phyloP scores from a whole-genome alignment of 305 asterid species.

The Stenogyne calaminthoides region DNA sequence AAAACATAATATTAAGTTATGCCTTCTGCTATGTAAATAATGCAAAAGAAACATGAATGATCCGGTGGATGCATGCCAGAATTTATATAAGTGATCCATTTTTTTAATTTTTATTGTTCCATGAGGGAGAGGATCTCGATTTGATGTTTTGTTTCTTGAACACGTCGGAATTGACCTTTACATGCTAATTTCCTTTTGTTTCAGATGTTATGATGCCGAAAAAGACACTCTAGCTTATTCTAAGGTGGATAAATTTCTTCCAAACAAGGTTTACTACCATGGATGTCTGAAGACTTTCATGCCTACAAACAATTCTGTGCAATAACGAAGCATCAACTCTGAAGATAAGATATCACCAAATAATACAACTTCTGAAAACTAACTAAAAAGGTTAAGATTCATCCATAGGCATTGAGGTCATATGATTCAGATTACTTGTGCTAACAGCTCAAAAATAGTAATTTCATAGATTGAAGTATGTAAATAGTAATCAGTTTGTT shows the following conservation, averaged over 20 bases:
- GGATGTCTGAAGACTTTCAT: constrained; percentile 94
- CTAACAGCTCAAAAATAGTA: no score
- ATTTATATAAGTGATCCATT: background rate
- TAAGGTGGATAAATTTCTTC: constrained; percentile 86
- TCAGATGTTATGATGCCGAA: constrained; percentile 88
- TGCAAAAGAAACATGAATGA: no score
- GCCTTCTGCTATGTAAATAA: no score
- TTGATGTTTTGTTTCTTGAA: constrained; percentile 14
- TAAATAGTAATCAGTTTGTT: background rate
- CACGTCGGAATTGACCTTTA: background rate
- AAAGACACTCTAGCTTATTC: constrained; percentile 83
- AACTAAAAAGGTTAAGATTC: background rate
- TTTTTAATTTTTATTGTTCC: constrained; percentile 1
- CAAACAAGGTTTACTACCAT: constrained; percentile 79
- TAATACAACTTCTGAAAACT: background rate
- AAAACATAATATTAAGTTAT: background rate
- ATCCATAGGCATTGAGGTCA: background rate
- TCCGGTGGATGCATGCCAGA: constrained; percentile 1
- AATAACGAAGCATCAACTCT: background rate
- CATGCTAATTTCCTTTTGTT: constrained; percentile 21
- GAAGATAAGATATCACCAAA: background rate
- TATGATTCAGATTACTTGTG: no score
- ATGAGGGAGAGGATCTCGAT: background rate
- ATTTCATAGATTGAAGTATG: no score
- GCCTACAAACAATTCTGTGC: constrained; percentile 20